phyloP scores from a whole-genome alignment of 1,139 yeast genomes.

The Suhomyces atakaporum region DNA sequence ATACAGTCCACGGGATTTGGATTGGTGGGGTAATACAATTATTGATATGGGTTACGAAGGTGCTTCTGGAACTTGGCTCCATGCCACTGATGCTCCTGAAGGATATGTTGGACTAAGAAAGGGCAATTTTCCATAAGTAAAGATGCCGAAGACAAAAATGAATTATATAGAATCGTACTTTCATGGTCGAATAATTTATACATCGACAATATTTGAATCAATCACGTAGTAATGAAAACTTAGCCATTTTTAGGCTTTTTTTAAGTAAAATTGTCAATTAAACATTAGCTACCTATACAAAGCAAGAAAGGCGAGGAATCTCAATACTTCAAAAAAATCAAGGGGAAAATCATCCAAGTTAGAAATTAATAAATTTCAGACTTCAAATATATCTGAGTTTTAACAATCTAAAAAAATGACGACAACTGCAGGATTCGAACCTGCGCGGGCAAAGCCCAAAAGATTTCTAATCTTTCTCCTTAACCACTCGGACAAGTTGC shows the following conservation, averaged over 20 bases:
- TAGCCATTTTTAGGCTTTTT: too few species aligned
- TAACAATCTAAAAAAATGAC: conserved; percentile 25
- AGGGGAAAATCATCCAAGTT: too few species aligned
- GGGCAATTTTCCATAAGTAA: conserved; percentile 37
- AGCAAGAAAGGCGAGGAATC: too few species aligned
- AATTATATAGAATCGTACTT: not conserved
- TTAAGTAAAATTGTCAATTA: too few species aligned
- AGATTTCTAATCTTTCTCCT: conserved; percentile 41
- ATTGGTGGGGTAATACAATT: conserved; percentile 66
- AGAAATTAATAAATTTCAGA: too few species aligned
- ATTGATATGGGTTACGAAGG: conserved; percentile 48
- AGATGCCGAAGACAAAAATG: not conserved
- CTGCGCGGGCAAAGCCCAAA: conserved; percentile 57
- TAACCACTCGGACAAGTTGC: conserved; percentile 40
- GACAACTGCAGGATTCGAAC: conserved; percentile 55
- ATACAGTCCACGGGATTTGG: conserved; percentile 37
- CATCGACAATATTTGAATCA: too few species aligned
- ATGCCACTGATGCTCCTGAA: conserved; percentile 38
- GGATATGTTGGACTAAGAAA: conserved; percentile 48
- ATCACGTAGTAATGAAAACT: too few species aligned
- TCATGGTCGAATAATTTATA: not conserved
- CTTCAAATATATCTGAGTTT: too few species aligned
- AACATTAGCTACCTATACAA: too few species aligned
- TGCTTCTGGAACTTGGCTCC: conserved; percentile 31
- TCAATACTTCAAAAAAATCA: too few species aligned